phyloP scores from a whole-genome alignment of 2,329 filamentous ascomycete genomes.

The Pestalotiopsis sp. region DNA sequence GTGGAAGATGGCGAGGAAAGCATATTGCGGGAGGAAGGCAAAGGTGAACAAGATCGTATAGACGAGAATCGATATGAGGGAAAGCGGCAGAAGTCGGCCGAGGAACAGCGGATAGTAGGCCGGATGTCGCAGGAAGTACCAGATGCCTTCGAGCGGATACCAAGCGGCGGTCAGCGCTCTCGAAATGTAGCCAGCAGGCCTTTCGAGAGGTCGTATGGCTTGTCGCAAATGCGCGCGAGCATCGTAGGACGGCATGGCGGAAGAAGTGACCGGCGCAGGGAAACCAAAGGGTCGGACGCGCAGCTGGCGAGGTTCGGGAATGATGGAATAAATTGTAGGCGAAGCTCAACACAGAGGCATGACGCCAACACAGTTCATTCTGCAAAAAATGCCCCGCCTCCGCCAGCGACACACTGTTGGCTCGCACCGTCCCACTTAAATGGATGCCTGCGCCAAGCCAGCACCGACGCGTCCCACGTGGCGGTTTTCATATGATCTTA shows the following conservation, averaged over 20 bases:
- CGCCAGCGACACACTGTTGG: neutral
- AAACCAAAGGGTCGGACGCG: neutral
- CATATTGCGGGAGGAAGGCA: constrained; percentile 85
- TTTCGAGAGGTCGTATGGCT: constrained; percentile 30
- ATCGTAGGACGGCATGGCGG: neutral
- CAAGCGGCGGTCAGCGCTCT: constrained; percentile 50
- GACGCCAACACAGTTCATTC: neutral
- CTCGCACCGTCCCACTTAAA: neutral
- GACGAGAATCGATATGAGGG: constrained; percentile 80
- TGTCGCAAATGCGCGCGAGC: constrained; percentile 20
- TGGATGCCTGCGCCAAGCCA: neutral
- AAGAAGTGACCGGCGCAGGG: neutral
- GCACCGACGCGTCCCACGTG: neutral
- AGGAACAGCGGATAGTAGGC: constrained; percentile 83
- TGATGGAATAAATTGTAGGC: neutral
- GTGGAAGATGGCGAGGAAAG: constrained; percentile 88
- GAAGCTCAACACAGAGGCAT: neutral
- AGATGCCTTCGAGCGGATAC: constrained; percentile 72
- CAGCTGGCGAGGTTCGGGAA: neutral
- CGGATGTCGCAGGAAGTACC: constrained; percentile 76
- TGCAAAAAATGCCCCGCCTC: neutral
- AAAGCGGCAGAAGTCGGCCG: constrained; percentile 76
- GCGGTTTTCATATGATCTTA: neutral
- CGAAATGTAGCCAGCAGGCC: constrained; percentile 43
- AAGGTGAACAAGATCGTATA: constrained; percentile 87